Conservation (phyloP, 257 asterid genomes). For the Echium plantagineum region DNA sequence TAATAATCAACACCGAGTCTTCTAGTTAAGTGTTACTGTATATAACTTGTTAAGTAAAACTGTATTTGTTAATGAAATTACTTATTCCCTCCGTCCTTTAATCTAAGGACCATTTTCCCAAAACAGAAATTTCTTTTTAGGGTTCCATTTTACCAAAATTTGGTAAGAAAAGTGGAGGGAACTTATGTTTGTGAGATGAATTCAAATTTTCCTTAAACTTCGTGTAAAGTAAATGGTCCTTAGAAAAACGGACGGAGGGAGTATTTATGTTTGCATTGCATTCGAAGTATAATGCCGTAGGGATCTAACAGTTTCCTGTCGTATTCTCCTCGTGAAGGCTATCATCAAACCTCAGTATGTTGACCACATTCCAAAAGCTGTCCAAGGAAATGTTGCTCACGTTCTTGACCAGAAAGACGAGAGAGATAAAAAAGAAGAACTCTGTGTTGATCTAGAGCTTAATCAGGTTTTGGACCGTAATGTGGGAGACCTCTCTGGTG, state of each 20-base stretch:
- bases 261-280: neutral
- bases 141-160: no score
- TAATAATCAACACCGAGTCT: neutral
- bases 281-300: neutral
- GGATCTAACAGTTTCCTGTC: neutral
- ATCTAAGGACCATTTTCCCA: no score
- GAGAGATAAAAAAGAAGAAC: conserved; percentile 63
- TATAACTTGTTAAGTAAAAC: no score
- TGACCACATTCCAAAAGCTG: conserved; percentile 97
- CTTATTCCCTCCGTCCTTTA: no score
- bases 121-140: no score
- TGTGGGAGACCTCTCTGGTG: conserved; percentile 97
- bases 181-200: no score
- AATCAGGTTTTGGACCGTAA: conserved; percentile 89
- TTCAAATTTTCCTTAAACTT: no score
- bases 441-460: conserved; percentile 79
- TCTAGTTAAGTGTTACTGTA: neutral
- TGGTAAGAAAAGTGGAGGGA: no score
- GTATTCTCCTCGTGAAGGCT: conserved; percentile 35
- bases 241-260: no score
- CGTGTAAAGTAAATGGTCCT: no score
- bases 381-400: conserved; percentile 96
- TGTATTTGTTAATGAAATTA: neutral
- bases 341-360: conserved; percentile 97
- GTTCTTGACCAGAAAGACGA: conserved; percentile 95